phyloP scores from a whole-genome alignment of 2,329 filamentous ascomycete genomes.

The Sarocladium brachiariae region DNA sequence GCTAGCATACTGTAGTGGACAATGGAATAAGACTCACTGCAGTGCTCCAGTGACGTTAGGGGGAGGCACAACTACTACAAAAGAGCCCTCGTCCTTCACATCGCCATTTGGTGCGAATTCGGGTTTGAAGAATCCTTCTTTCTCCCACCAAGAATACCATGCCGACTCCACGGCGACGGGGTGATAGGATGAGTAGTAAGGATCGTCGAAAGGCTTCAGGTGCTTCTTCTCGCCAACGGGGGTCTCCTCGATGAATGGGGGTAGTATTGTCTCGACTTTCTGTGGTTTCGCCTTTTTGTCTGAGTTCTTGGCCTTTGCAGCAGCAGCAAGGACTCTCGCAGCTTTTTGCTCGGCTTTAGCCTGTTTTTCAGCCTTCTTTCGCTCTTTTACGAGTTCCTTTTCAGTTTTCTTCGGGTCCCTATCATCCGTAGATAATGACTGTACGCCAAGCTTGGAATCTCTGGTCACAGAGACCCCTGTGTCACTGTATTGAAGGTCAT shows the following conservation, averaged over 20 bases:
- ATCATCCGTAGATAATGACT: not conserved
- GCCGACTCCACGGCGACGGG: constrained; percentile 84
- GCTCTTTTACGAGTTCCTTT: constrained; percentile 49
- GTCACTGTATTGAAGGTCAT: too few species aligned
- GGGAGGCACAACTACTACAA: constrained; percentile 87
- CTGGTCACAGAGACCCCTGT: too few species aligned
- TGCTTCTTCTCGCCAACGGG: constrained; percentile 73
- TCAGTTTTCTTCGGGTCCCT: constrained; percentile 32
- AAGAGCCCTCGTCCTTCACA: constrained; percentile 73
- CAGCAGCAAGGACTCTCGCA: constrained; percentile 34
- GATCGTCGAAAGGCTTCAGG: constrained; percentile 67
- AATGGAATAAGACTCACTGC: constrained; percentile 46
- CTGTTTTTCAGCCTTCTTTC: constrained; percentile 46
- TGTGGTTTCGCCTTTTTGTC: constrained; percentile 53
- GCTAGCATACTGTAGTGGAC: too few species aligned
- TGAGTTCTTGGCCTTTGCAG: constrained; percentile 30
- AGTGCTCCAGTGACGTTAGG: constrained; percentile 92
- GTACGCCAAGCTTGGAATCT: not conserved
- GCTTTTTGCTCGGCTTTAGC: constrained; percentile 66
- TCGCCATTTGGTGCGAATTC: constrained; percentile 69
- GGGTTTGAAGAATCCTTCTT: constrained; percentile 86
- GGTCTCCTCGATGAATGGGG: constrained; percentile 67
- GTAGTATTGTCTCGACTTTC: constrained; percentile 43
- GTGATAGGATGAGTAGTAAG: constrained; percentile 82
- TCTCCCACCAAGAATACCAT: constrained; percentile 98